A percentile compares a stretch with the other conserved stretches of the same genome.
phyloP scores from a whole-genome alignment of 768 basidiomycete genomes.

The Lactarius sanguifluus region DNA sequence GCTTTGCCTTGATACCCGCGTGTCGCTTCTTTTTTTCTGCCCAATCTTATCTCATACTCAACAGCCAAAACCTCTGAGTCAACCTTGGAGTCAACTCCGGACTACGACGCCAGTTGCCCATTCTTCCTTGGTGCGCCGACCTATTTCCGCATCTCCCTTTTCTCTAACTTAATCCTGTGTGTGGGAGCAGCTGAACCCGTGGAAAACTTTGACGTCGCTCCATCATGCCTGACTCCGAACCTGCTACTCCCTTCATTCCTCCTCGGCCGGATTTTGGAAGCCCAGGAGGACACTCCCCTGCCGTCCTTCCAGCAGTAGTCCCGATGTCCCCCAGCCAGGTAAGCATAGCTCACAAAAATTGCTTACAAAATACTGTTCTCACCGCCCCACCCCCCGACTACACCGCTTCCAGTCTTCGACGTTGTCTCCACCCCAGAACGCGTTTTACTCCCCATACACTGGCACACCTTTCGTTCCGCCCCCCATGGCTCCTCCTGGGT shows the following conservation, averaged over 20 bases:
- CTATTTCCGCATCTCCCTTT: slow-evolving; percentile 15
- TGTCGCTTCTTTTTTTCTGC: not conserved
- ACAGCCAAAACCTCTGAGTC: not conserved
- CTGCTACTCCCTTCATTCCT: slow-evolving; percentile 36
- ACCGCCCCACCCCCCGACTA: slow-evolving; percentile 1
- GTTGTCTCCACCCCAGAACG: slow-evolving; percentile 25
- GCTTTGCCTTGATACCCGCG: not conserved
- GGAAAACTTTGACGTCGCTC: slow-evolving; percentile 10
- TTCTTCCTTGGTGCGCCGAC: slow-evolving; percentile 7
- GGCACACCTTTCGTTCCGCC: slow-evolving; percentile 29
- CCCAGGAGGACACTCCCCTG: slow-evolving; percentile 29
- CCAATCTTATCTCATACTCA: slow-evolving; percentile 16
- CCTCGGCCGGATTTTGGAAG: slow-evolving; percentile 32
- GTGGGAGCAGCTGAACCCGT: slow-evolving; percentile 23
- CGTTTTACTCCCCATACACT: slow-evolving; percentile 25
- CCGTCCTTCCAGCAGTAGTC: slow-evolving; percentile 33
- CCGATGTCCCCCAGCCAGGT: slow-evolving; percentile 32
- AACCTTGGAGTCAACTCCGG: not conserved
- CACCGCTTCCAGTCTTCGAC: slow-evolving; percentile 26
- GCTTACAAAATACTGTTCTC: slow-evolving; percentile 10
- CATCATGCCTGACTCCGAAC: slow-evolving; percentile 28
- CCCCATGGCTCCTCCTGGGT: slow-evolving; percentile 31
- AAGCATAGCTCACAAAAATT: not conserved
- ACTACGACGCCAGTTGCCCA: not conserved
- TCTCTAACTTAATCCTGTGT: slow-evolving; percentile 6